These are phyloP conservation scores for Platanus orientalis DNA, from an alignment of 164 flowering plant species.

Conservation along the genomic window DNA sequence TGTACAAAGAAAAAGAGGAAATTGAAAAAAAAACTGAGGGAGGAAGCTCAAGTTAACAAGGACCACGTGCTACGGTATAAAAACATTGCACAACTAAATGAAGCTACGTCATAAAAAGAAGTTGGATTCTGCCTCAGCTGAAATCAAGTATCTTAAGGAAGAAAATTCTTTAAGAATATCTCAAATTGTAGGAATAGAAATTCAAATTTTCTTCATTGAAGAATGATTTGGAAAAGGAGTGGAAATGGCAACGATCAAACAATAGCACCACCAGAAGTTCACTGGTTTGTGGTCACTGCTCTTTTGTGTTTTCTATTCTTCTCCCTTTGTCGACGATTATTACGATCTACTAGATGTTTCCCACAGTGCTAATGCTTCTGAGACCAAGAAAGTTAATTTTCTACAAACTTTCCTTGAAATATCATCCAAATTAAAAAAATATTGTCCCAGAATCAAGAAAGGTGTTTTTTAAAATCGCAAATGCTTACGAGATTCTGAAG, in stretches of 20 bases:
- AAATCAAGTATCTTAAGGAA: no score
- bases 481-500: constrained; percentile 96
- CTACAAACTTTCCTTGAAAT: constrained; percentile 87
- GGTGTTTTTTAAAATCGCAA: constrained; percentile 78
- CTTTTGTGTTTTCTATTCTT: constrained; percentile 29
- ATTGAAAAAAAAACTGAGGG: no score
- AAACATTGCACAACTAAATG: no score
- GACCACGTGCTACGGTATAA: no score
- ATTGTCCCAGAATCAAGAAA: constrained; percentile 91
- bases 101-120: no score
- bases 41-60: no score
- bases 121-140: no score
- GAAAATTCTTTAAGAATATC: no score
- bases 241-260: not conserved
- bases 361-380: constrained; percentile 83
- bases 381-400: constrained; percentile 93
- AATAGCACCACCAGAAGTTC: constrained; percentile 26
- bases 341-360: constrained; percentile 91
- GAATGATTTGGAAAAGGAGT: no score
- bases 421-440: constrained; percentile 92
- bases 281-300: constrained; percentile 39
- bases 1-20: no score
- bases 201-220: no score
- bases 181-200: no score
- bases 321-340: constrained; percentile 76